Evolutionary conservation across 2,329 filamentous ascomycete genomes (phyloP).

Genomic region (Xylaria sp.): DNA sequence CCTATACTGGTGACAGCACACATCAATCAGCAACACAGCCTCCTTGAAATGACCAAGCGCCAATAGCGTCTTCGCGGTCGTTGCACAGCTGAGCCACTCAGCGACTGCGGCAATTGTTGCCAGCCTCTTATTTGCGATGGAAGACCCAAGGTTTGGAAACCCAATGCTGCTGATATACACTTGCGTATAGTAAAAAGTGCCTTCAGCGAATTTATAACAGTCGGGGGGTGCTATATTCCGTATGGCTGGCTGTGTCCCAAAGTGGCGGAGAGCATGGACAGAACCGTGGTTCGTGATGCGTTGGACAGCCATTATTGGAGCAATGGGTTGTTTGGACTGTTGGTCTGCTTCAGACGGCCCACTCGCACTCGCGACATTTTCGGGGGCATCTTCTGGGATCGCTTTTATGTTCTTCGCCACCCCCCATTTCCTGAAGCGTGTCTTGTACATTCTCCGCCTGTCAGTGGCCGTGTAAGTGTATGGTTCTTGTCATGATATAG

Average conservation of each 20-base stretch:
- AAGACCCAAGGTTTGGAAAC: not conserved
- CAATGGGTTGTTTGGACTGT: not conserved
- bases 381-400: not conserved
- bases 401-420: slow-evolving; percentile 3
- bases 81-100: not conserved
- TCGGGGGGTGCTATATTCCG: slow-evolving; percentile 5
- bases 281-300: not conserved
- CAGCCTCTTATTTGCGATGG: not conserved
- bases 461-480: not conserved
- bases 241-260: not conserved
- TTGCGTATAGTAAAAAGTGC: not conserved
- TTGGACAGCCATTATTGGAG: not conserved
- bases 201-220: slow-evolving; percentile 16
- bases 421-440: slow-evolving; percentile 27
- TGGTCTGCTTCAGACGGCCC: not conserved
- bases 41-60: not conserved
- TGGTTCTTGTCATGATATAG: too few relatives aligned
- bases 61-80: slow-evolving; percentile 1
- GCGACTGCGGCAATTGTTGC: not conserved
- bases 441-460: slow-evolving; percentile 24
- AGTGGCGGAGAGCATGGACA: not conserved
- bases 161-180: slow-evolving; percentile 12
- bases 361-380: not conserved
- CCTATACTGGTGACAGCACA: slow-evolving; percentile 15
- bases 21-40: slow-evolving; percentile 13